Evolutionary conservation across 176 grass and related monocot species (phyloP).

Genomic region (Oryza australiensis): DNA sequence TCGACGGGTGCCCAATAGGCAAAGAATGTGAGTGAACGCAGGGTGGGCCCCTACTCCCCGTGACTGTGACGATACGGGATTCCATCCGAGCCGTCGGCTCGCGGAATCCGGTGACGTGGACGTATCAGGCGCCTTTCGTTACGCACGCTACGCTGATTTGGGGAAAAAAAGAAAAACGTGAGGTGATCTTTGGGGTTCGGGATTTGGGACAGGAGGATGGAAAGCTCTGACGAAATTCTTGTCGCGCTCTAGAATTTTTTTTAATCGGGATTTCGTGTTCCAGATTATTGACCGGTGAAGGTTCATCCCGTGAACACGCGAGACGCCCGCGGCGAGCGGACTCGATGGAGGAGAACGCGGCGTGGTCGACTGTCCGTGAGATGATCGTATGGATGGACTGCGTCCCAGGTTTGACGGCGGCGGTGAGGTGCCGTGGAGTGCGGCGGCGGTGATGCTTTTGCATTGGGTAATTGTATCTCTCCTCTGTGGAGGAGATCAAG

Average conservation of each 20-base stretch:
- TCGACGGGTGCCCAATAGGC: neutral
- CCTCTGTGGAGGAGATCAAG: too few relatives aligned
- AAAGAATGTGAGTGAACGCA: neutral
- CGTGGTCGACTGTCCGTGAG: neutral
- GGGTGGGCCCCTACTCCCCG: neutral
- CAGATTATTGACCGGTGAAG: neutral
- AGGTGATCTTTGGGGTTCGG: too few relatives aligned
- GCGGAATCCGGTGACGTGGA: constrained; percentile 5
- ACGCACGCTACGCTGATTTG: neutral
- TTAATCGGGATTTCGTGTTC: neutral
- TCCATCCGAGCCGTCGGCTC: neutral
- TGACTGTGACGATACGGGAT: neutral
- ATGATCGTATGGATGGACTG: neutral
- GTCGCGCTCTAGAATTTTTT: neutral
- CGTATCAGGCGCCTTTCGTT: neutral
- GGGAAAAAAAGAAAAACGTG: neutral
- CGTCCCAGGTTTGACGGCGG: neutral
- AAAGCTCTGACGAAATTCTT: neutral
- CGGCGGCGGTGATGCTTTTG: neutral
- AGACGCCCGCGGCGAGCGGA: too few relatives aligned
- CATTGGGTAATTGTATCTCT: neutral
- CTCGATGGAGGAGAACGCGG: neutral
- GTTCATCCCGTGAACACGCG: neutral
- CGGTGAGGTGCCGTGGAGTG: constrained; percentile 21
- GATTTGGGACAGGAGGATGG: too few relatives aligned